Percentiles rank a stretch among this genome's conserved stretches.
Conservation (phyloP, 1,284 basidiomycete species). For the Filobasidium uniguttulatum region DNA sequence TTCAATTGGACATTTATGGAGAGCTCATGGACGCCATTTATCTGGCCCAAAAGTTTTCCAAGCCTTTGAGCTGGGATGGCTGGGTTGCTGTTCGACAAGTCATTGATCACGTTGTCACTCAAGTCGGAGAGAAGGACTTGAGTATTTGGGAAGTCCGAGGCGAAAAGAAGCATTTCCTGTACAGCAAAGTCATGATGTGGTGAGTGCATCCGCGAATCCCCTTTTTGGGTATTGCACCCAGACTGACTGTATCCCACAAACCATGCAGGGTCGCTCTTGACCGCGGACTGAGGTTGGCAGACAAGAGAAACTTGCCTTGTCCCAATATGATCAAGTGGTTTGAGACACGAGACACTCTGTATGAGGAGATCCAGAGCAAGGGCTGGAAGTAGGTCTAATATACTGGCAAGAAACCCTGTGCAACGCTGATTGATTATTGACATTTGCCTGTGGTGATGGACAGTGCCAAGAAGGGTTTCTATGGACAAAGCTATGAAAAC, state of each 20-base stretch:
- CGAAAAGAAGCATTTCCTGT: slow-evolving; percentile 68
- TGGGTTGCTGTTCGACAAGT: slow-evolving; percentile 44
- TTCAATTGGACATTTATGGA: slow-evolving; percentile 84
- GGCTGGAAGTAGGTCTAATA: slow-evolving; percentile 49
- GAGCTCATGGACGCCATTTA: slow-evolving; percentile 86
- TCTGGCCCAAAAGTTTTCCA: slow-evolving; percentile 61
- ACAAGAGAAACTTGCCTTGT: slow-evolving; percentile 55
- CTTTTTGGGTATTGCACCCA: background rate
- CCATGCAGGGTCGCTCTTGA: slow-evolving; percentile 70
- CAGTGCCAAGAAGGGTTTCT: slow-evolving; percentile 28
- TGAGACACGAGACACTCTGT: slow-evolving; percentile 57
- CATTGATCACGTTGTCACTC: slow-evolving; percentile 35
- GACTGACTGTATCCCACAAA: background rate
- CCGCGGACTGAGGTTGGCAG: slow-evolving; percentile 71
- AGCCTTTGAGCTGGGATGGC: slow-evolving; percentile 54
- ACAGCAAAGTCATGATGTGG: slow-evolving; percentile 87
- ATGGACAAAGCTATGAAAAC: slow-evolving; percentile 39
- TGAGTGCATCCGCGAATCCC: no score
- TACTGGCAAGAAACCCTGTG: background rate
- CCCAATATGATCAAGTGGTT: slow-evolving; percentile 50
- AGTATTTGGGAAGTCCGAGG: slow-evolving; percentile 76
- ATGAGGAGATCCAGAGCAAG: slow-evolving; percentile 57
- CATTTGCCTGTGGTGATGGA: background rate
- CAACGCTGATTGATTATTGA: no score
- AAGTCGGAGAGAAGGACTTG: slow-evolving; percentile 30